phyloP scores from a whole-genome alignment of 129 eudicot genomes.

The Chrysanthemum makinoi region DNA sequence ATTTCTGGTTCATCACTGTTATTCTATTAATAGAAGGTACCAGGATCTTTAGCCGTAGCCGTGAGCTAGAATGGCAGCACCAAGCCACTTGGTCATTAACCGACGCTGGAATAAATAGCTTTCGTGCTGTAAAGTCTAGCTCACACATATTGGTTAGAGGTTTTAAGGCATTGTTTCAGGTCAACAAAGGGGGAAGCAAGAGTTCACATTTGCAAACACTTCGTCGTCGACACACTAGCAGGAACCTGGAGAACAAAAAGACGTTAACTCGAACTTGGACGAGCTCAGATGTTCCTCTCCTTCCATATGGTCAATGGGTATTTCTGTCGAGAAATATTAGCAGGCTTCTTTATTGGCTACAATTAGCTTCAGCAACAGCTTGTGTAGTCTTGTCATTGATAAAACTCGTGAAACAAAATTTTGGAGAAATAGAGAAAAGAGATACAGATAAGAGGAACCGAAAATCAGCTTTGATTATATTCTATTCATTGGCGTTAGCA shows the following conservation, averaged over 20 bases:
- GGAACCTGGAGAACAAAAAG: conserved; percentile 33
- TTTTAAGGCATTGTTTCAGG: conserved; percentile 31
- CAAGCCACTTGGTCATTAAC: conserved; percentile 87
- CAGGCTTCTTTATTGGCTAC: conserved; percentile 70
- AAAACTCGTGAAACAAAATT: conserved; percentile 58
- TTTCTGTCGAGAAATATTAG: conserved; percentile 71
- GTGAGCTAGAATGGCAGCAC: conserved; percentile 98
- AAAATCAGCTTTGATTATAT: conserved; percentile 59
- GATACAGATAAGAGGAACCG: conserved; percentile 79
- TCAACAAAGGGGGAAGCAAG: conserved; percentile 11
- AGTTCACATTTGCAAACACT: conserved; percentile 7
- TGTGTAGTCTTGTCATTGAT: conserved; percentile 71
- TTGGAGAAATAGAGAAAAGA: conserved; percentile 57
- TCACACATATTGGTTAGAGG: conserved; percentile 38
- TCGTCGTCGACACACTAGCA: neutral
- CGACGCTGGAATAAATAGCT: conserved; percentile 69
- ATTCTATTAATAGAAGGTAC: conserved; percentile 78
- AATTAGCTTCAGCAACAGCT: conserved; percentile 69
- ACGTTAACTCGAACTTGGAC: conserved; percentile 64
- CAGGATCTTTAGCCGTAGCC: conserved; percentile 84
- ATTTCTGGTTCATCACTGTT: conserved; percentile 79
- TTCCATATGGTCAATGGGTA: conserved; percentile 76
- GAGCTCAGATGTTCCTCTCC: conserved; percentile 76
- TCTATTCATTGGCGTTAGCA: conserved; percentile 78
- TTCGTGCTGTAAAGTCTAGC: conserved; percentile 51